Evolutionary conservation across 768 basidiomycete genomes (phyloP), one percentile per base, ranked within the genome.

Genomic region (Phylloporus scabripes): DNA sequence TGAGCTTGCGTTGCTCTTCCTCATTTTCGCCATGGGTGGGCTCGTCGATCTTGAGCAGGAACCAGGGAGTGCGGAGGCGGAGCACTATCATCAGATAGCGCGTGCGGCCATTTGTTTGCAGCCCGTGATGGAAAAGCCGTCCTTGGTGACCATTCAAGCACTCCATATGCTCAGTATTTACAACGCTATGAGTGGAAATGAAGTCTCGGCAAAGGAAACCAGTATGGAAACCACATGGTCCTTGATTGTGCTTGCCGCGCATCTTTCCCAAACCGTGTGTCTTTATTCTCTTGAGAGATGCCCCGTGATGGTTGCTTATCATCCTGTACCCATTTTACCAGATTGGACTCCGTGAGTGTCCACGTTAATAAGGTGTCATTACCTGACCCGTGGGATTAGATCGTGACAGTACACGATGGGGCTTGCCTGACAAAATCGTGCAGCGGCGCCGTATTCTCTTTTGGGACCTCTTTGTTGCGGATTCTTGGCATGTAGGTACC

Each of bases 401-500:
- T 61, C 79, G 85, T 41, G 84, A 87, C 54, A 81, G 81, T 51
- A 73, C 72, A 12, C 68, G 79, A 47, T 86, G 84, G 84, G 76
- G 72, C 2, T 65, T 88, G n/a, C 71, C 78, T 5, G 67, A 76
- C 2, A 79, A 79, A 60, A 76, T 81, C 55, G 80, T 87, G 0
- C 75, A 84, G 52, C 70, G 85, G 24, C 75, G 87, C 8, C 76
- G 85, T 3, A 69, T 81, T 28, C 67, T 87, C 9, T 88, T 90
- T 67, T 90, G 87, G 87, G 84, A 88, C 59, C 70, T 87, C 9
- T 88, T 86, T 54, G 73, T 83, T 17, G 80, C 81, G 0, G 87
- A 89, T 55, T 71, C 76, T 4, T 88, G 82, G 82, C 72, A 78
- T 68, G 85, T 85, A 53, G 31, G 74, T 43, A 37, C 29, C 42